phyloP scores from a whole-genome alignment of 495 filamentous ascomycete genomes.

The Penicillium turbatum region DNA sequence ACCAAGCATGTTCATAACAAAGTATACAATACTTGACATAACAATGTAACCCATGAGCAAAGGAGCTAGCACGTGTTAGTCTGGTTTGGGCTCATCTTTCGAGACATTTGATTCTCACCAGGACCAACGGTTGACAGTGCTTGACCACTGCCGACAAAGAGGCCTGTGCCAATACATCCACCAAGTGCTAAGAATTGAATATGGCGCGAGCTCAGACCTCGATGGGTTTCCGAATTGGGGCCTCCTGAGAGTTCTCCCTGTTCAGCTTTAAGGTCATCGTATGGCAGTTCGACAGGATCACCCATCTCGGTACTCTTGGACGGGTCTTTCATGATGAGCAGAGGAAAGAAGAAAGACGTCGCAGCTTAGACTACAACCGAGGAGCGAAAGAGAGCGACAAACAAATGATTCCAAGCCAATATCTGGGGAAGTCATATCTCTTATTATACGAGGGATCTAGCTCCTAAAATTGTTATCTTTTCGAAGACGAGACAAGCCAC shows the following conservation, averaged over 20 bases:
- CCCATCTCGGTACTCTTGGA: conserved; percentile 23
- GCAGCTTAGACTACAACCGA: neutral
- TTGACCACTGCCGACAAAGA: conserved; percentile 67
- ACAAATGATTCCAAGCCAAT: neutral
- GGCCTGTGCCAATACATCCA: conserved; percentile 70
- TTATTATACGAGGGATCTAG: neutral
- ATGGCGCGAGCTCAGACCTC: conserved; percentile 47
- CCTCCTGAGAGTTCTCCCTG: conserved; percentile 15
- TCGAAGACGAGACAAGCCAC: too few relatives aligned
- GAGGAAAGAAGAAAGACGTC: neutral
- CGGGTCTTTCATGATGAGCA: conserved; percentile 16
- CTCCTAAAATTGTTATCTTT: neutral
- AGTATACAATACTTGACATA: conserved; percentile 51
- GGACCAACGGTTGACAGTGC: conserved; percentile 61
- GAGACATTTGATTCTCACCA: conserved; percentile 32
- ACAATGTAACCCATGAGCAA: conserved; percentile 60
- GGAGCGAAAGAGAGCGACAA: neutral
- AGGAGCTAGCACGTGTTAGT: conserved; percentile 49
- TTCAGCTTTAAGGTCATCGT: conserved; percentile 22
- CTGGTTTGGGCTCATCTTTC: neutral
- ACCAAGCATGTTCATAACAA: conserved; percentile 52
- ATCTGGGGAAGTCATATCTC: neutral
- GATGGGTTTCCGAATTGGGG: conserved; percentile 18
- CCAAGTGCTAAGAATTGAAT: conserved; percentile 66
- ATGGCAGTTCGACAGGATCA: conserved; percentile 1